phyloP scores from a whole-genome alignment of 805 yeast species.

The Candida ulmi region DNA sequence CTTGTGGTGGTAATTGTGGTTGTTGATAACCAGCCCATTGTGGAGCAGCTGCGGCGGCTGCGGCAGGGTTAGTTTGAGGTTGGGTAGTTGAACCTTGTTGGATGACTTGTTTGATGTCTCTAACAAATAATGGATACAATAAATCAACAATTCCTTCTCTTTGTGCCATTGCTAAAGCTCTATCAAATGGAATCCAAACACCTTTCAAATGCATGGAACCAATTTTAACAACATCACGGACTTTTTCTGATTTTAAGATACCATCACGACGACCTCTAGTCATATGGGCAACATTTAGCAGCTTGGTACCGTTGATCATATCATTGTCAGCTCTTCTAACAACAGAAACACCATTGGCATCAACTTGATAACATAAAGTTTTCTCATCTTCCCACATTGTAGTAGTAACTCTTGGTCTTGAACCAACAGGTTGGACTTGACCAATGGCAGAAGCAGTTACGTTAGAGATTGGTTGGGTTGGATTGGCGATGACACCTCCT shows the following conservation, averaged over 20 bases:
- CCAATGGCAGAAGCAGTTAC: conserved; percentile 19
- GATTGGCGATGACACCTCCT: conserved; percentile 1
- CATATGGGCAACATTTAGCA: conserved; percentile 80
- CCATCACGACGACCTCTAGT: conserved; percentile 87
- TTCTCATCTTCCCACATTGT: conserved; percentile 92
- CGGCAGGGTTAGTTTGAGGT: conserved; percentile 19
- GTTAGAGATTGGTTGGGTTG: conserved; percentile 4
- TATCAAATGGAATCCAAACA: conserved; percentile 84
- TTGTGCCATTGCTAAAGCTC: conserved; percentile 78
- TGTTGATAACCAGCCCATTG: conserved; percentile 6
- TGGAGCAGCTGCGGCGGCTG: neutral
- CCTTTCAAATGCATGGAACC: conserved; percentile 88
- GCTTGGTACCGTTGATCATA: conserved; percentile 81
- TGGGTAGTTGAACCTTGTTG: conserved; percentile 30
- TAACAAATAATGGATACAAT: conserved; percentile 64
- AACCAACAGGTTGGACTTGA: conserved; percentile 25
- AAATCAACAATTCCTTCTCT: conserved; percentile 67
- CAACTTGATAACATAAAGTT: conserved; percentile 80
- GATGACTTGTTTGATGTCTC: conserved; percentile 55
- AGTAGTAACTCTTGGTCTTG: conserved; percentile 62
- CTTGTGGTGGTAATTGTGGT: conserved; percentile 7
- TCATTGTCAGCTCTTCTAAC: conserved; percentile 81
- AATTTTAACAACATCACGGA: conserved; percentile 75
- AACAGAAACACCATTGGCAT: conserved; percentile 73
- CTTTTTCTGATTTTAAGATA: conserved; percentile 68